Base-by-base conservation (phyloP, 192 early-diverging fungal genomes). In the Podila verticillata region DNA sequence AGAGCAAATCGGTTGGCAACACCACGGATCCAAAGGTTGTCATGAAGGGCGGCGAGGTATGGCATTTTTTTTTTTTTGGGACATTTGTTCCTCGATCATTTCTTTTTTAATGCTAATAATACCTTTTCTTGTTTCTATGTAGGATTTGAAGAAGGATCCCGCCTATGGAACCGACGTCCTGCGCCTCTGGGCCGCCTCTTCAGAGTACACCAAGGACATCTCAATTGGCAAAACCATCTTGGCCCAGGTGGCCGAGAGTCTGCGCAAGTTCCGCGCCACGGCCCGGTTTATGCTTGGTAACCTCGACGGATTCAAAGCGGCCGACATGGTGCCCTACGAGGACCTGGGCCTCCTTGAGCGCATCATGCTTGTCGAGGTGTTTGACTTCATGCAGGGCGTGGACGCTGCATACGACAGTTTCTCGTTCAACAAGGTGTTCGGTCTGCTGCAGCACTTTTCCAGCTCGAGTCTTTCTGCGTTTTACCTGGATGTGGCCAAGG, bases 401-500 rank as follows among this genome's bases (percentile, higher is more conserved):
- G 84, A 77, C 28, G 73, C 79, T 34, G 86, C 87, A 1, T 93
- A 92, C 69, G 88, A 89, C 31, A 75, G 71, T 2, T 88, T 83
- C 70, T 84, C 87, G 63, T 93, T 90, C 62, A 91, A 86, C 81
- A 85, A 88, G 62, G 74, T 85, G 87, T 88, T 34, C 72, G 88
- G 57, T 85, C 91, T 75, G 59, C 85, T 57, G 63, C 92, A 91
- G 75, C 83, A 88, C 64, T 92, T 95, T 57, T 90, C 88, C 62
- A 92, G 87, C 65, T 80, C 82, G 6, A 77, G 83, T 6, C 83
- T 93, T 9, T 95, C 93, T 24, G 88, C 92, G 4, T 92, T 93
- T 60, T 95, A 95, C 83, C 87, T 93, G 86, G 92, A 95, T 60
- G 83, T 92, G 12, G 86, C 91, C 84, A 95, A 95, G 73, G 93